Percentiles rank a stretch among this genome's conserved stretches.
phyloP scores from a whole-genome alignment of 106 monocot species.

The Dendrobium huoshanense region DNA sequence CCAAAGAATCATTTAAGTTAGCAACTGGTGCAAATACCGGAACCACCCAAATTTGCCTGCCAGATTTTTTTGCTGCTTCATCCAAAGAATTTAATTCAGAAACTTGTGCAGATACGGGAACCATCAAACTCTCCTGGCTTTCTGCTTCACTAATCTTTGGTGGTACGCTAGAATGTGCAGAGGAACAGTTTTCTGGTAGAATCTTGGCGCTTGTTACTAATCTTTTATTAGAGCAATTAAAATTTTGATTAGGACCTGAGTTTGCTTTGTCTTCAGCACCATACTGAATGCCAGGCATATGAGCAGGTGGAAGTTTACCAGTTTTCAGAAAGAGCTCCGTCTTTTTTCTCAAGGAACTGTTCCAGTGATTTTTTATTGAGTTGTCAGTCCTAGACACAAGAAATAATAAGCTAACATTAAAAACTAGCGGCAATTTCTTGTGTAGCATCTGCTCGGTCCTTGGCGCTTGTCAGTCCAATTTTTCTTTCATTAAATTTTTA shows the following conservation, averaged over 20 bases:
- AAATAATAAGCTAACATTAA: background rate
- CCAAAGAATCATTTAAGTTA: too few species aligned
- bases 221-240: slow-evolving; percentile 19
- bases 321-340: slow-evolving; percentile 36
- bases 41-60: too few species aligned
- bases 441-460: too few species aligned
- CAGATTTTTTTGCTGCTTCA: background rate
- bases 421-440: too few species aligned
- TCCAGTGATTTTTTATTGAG: slow-evolving; percentile 70
- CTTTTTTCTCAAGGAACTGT: slow-evolving; percentile 64
- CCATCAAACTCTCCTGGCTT: slow-evolving; percentile 5
- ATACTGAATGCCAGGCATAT: slow-evolving; percentile 6
- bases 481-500: too few species aligned
- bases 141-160: background rate
- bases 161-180: background rate
- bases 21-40: too few species aligned
- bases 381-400: slow-evolving; percentile 46
- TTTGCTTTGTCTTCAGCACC: slow-evolving; percentile 23
- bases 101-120: slow-evolving; percentile 1
- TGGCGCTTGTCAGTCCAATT: too few species aligned
- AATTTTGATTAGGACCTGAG: slow-evolving; percentile 6
- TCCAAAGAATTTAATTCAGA: slow-evolving; percentile 16
- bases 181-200: background rate
- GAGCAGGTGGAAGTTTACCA: slow-evolving; percentile 25
- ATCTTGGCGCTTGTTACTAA: background rate